Base-by-base conservation (phyloP, 495 filamentous ascomycete genomes). In the Pyrenula aspistea region DNA sequence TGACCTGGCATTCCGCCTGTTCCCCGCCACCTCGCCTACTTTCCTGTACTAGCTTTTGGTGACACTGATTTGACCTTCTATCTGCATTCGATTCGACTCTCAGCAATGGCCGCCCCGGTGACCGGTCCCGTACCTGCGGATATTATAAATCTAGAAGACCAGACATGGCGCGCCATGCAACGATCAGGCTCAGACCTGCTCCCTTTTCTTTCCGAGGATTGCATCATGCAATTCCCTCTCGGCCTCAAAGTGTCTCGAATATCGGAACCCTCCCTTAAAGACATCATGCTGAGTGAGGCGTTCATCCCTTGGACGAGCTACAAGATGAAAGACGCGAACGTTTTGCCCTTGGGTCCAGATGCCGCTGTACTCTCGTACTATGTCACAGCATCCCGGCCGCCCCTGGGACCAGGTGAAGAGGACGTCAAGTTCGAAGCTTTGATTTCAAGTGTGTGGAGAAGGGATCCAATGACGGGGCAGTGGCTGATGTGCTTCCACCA, bases 111-210 rank as follows among this genome's bases (percentile, higher is more conserved):
- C 31, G 15, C 15, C 31, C 31, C 31, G 4, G 31, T 15, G 31
- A 42, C 31, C 15, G 8, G 4, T 42, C 31, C 31, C 31, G 8
- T 15, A 8, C 31, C 31, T 4, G 31, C 31, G 8, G 31, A 42
- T 4, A 42, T 42, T 15, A 42, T 42, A 4, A 42, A 15, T 42
- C 50, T 52, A 10, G 50, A 52, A 20, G 19, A 52, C 19, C 50
- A 52, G 22, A 52, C 50, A 52, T 52, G 50, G 50, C 50, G 50
- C 50, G 50, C 50, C 22, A 20, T 52, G n/a, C 50, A 52, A 52
- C 50, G 50, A 19, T 10, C 8, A 4, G 50, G 50, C 19, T 8
- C 50, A 10, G 50, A 20, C 4, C 50, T 52, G 8, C 50, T 52
- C 20, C 50, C 50, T 10, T 52, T 52, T 19, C 50, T 52, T 8